These are phyloP conservation scores for Macadamia integrifolia DNA, from an alignment of 164 flowering plant species.

Conservation along the genomic window DNA sequence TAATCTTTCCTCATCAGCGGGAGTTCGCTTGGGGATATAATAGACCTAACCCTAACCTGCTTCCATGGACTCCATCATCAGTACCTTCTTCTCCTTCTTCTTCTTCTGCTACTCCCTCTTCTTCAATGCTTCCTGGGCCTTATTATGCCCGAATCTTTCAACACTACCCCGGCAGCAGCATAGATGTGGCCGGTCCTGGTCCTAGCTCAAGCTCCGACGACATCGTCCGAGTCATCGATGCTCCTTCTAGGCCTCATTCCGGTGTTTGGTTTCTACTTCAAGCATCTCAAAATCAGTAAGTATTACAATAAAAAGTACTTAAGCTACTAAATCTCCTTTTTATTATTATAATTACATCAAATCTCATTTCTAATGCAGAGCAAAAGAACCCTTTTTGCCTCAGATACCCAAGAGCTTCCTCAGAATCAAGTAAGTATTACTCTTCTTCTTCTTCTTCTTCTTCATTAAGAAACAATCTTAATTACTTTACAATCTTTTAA, in stretches of 20 bases:
- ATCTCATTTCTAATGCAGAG: conserved; percentile 39
- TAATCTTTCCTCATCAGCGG: conserved; percentile 20
- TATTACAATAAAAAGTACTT: neutral
- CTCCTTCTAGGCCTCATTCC: conserved; percentile 68
- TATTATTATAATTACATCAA: no score
- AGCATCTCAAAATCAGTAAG: conserved; percentile 84
- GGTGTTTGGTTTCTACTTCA: conserved; percentile 89
- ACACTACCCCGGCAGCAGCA: neutral
- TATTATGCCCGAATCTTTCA: conserved; percentile 33
- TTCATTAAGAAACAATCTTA: no score
- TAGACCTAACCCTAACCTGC: conserved; percentile 22
- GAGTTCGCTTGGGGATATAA: conserved; percentile 41
- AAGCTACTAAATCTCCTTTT: neutral
- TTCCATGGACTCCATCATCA: conserved; percentile 13
- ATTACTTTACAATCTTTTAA: no score
- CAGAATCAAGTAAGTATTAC: conserved; percentile 72
- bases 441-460: neutral
- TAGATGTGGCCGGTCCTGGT: conserved; percentile 20
- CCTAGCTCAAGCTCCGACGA: conserved; percentile 36
- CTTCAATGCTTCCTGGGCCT: conserved; percentile 25
- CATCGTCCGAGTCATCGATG: conserved; percentile 39
- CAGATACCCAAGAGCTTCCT: conserved; percentile 89
- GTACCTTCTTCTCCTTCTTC: conserved; percentile 42
- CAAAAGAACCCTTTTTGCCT: conserved; percentile 78
- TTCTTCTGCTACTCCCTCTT: conserved; percentile 29